Base-by-base conservation (phyloP, 108 stramenopile genomes). In the Pinguiococcus pyrenoidosus region DNA sequence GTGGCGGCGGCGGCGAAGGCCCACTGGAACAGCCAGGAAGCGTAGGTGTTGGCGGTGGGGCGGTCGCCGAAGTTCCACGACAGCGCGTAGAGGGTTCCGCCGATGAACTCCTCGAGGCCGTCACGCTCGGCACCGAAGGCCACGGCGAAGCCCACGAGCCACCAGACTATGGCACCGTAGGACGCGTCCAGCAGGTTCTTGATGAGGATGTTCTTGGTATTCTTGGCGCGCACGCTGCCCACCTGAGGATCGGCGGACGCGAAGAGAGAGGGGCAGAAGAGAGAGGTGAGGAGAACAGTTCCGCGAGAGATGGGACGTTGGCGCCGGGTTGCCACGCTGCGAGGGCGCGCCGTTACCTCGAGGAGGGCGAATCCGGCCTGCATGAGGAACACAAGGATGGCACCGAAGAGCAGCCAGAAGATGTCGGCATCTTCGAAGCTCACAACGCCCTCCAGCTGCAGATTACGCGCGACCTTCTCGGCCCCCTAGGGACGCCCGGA, bases 71-170 rank as follows among this genome's bases (percentile, higher is more conserved):
- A 56, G 3, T 26, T 24, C 1, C 34, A 27, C 13, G 36, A 38
- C 2, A 56, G 56, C 1, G 39, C 10, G 37, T 46, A 56, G n/a
- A 25, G 36, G 37, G 37, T 37, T 9, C 40, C 47, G 23, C 56
- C 56, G 29, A 56, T 47, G 26, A 51, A 33, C 8, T 54, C 46
- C 16, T 59, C 54, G 29, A 54, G 18, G 38, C 58, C 62, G 40
- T 49, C 44, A 23, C 54, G 62, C 21, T 82, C 81, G 27, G 59
- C 77, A n/a, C 85, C 85, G 55, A 67, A 77, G 12, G 56, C 56
- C 16, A 67, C 52, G 4, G 56, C 62, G 26, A 57, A 64, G 12
- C 63, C 63, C 21, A 44, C 21, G 13, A 36, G 4, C 20, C 27
- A 57, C 63, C 63, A 64, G 26, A 54, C 43, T 4, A 53, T 44